Base-by-base conservation (phyloP, 179 eudicot species). In the Sideroxylon spinosum region DNA sequence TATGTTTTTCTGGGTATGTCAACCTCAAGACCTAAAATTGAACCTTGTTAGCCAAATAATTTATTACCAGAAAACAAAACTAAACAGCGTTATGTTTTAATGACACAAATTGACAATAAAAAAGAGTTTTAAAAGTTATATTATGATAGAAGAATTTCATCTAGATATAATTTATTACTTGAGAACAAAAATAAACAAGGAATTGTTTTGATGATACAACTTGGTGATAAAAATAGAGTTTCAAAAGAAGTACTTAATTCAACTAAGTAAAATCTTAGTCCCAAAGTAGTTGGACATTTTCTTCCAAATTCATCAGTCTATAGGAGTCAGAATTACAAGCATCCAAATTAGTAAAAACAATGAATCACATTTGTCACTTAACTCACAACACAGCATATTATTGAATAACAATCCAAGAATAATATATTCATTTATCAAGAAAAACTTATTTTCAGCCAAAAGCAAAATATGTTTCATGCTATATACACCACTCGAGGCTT, bases 31-130 rank as follows among this genome's bases (percentile, higher is more conserved):
- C 99, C 93, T 91, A 92, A 91, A 93, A 93, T 81, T 87, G 99
- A 93, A 92, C 97, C 98, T 97, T 95, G 97, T 93, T 89, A 93
- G 94, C 90, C 90, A 89, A 87, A 82, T 81, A 83, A 88, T 82
- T 70, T 73, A 86, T 81, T 79, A 84, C 82, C 88, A n/a, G n/a
- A 89, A 91, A 91, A 84, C 79, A 64, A 73, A 79, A 78, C 75
- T 2, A 57, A 52, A 48, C 64, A 68, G 16, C 28, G 22, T 46
- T 68, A 74, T 46, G 46, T 6, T 76, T 64, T 23, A 16, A n/a
- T 46, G 56, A 81, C 71, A 76, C 62, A 76, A 63, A 53, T 59
- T 53, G 29, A 37, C 76, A 73, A 37, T 57, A 59, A 73, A 52
- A 56, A 73, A 17, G 49, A 53, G 75, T 53, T 73, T 59, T n/a